phyloP scores from a whole-genome alignment of 305 asterid species.

The Fraxinus dipetala region DNA sequence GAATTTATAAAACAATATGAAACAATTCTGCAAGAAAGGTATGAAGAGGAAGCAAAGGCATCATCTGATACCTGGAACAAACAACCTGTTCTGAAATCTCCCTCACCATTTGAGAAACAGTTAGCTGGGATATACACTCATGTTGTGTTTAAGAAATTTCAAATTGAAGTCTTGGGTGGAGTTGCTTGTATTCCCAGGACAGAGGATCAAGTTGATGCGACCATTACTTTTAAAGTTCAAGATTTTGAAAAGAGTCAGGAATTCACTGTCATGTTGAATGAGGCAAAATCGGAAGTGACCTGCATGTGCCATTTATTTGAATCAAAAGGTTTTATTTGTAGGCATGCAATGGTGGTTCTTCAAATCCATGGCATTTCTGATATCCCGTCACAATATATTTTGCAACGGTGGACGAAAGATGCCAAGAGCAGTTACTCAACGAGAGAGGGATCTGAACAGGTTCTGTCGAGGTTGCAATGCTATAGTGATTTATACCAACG shows the following conservation, averaged over 20 bases:
- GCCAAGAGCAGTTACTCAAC: constrained; percentile 56
- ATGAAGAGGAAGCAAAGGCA: constrained; percentile 94
- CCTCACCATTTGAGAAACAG: constrained; percentile 96
- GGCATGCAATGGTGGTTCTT: constrained; percentile 94
- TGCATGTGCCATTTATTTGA: constrained; percentile 86
- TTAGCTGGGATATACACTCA: constrained; percentile 66
- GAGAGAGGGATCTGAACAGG: constrained; percentile 63
- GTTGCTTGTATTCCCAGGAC: constrained; percentile 85
- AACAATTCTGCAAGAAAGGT: constrained; percentile 72
- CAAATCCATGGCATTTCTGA: constrained; percentile 75
- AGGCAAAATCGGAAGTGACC: constrained; percentile 69
- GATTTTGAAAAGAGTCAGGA: constrained; percentile 78
- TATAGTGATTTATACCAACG: constrained; percentile 75
- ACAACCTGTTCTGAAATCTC: constrained; percentile 84
- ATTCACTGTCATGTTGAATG: constrained; percentile 63
- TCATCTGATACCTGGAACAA: constrained; percentile 83
- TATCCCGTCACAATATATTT: constrained; percentile 71
- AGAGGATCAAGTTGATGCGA: constrained; percentile 58
- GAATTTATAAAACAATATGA: constrained; percentile 84
- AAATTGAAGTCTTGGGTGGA: constrained; percentile 89
- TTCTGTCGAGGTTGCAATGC: constrained; percentile 74
- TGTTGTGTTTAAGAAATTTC: constrained; percentile 78
- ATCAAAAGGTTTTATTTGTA: constrained; percentile 80
- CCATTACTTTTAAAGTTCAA: constrained; percentile 56
- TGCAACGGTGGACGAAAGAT: constrained; percentile 94